A percentile compares a stretch with the other conserved stretches of the same genome.
These are phyloP conservation scores for Mycena rebaudengoi DNA, from an alignment of 768 basidiomycete genomes.

Conservation along the genomic window DNA sequence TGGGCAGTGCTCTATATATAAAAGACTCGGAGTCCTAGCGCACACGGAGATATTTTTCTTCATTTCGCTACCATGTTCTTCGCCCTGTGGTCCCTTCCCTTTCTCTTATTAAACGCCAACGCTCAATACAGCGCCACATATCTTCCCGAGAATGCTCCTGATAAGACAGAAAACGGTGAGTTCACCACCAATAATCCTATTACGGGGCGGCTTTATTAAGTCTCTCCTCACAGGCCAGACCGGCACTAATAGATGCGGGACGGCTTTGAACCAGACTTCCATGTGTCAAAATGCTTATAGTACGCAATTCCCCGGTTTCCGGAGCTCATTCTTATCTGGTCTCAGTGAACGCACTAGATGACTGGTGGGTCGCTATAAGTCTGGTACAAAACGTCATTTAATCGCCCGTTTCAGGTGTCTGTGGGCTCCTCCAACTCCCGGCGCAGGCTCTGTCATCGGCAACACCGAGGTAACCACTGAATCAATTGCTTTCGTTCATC, in stretches of 20 bases:
- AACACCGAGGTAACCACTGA: constrained; percentile 61
- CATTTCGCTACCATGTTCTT: neutral
- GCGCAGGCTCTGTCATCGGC: constrained; percentile 61
- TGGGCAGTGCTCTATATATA: no score
- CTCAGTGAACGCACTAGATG: constrained; percentile 23
- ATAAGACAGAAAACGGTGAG: constrained; percentile 41
- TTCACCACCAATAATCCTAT: neutral
- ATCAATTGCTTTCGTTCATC: neutral
- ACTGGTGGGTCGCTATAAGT: constrained; percentile 4
- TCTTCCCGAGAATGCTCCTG: constrained; percentile 43
- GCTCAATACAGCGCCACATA: constrained; percentile 47
- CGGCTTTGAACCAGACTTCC: constrained; percentile 51
- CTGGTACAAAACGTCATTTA: neutral
- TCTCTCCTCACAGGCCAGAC: constrained; percentile 44
- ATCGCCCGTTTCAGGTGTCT: constrained; percentile 59
- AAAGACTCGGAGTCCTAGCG: no score
- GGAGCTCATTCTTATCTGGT: neutral
- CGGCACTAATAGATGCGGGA: constrained; percentile 62
- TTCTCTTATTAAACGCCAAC: neutral
- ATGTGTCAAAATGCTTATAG: constrained; percentile 62
- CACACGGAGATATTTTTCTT: no score
- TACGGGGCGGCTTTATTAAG: neutral
- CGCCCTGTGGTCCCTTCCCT: neutral
- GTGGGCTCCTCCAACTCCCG: constrained; percentile 56
- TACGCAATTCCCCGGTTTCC: constrained; percentile 36